Conservation (phyloP, 2,329 filamentous ascomycete genomes). For the Metarhizium sp. region DNA sequence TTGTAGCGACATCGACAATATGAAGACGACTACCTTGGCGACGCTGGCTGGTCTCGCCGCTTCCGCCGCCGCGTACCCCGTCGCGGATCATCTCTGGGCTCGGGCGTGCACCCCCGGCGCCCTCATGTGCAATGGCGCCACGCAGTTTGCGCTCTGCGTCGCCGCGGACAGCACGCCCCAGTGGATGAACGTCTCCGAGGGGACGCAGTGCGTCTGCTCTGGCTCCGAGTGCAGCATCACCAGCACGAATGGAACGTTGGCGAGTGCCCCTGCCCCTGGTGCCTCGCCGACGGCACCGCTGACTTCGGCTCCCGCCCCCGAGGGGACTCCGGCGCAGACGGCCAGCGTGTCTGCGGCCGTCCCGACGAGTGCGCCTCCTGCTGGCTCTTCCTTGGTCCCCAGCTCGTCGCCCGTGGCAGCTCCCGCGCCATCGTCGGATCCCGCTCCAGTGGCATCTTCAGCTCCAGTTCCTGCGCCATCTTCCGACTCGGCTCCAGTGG, state of each 20-base stretch:
- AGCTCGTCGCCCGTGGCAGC: too few relatives aligned
- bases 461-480: too few relatives aligned
- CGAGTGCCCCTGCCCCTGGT: not conserved
- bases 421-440: too few relatives aligned
- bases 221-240: not conserved
- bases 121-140: slow-evolving; percentile 2
- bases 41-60: not conserved
- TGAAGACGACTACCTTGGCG: not conserved
- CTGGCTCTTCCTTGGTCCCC: too few relatives aligned
- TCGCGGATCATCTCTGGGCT: not conserved
- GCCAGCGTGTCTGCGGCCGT: too few relatives aligned
- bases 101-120: not conserved
- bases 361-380: too few relatives aligned
- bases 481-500: too few relatives aligned
- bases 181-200: slow-evolving; percentile 1
- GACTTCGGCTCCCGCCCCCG: not conserved
- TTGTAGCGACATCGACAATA: not conserved
- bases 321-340: too few relatives aligned
- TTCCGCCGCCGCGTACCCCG: slow-evolving; percentile 2
- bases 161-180: not conserved
- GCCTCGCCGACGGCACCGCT: not conserved
- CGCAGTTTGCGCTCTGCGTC: slow-evolving; percentile 1
- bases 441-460: too few relatives aligned
- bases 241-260: too few relatives aligned
- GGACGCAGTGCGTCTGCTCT: slow-evolving; percentile 1